Evolutionary conservation across 805 yeast species (phyloP).

Genomic region (Hemisphaericaspora nanyangensis): DNA sequence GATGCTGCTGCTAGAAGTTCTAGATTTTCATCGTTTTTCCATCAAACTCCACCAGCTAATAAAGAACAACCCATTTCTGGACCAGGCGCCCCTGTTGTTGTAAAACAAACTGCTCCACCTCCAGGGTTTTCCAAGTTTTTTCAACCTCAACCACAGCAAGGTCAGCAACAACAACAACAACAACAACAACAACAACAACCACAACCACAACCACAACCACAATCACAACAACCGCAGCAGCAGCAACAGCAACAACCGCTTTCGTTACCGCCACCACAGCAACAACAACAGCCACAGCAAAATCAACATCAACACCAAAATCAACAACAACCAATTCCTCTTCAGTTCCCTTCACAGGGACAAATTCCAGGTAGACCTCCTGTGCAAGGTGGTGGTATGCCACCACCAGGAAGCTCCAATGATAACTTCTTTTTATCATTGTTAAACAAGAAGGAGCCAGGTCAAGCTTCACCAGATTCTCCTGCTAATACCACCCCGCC

Average conservation of each 20-base stretch:
- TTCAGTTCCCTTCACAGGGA: constrained; percentile 9
- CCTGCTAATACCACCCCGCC: neutral
- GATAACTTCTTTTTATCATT: constrained; percentile 48
- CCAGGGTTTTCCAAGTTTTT: constrained; percentile 10
- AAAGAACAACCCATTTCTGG: neutral
- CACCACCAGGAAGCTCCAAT: constrained; percentile 21
- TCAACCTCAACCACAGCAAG: neutral
- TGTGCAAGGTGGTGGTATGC: constrained; percentile 1
- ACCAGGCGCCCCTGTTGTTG: neutral
- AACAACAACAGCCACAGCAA: constrained; percentile 6
- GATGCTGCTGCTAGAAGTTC: constrained; percentile 26
- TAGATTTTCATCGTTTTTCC: constrained; percentile 34
- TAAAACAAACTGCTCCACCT: constrained; percentile 4
- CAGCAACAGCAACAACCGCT: constrained; percentile 3
- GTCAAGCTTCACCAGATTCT: neutral
- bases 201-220: neutral
- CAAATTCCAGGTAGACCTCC: constrained; percentile 4
- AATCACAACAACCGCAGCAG: neutral
- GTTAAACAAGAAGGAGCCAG: constrained; percentile 29
- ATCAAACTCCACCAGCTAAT: constrained; percentile 3
- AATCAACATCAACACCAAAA: constrained; percentile 13
- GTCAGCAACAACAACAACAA: neutral
- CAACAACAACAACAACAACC: neutral
- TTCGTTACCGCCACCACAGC: constrained; percentile 4
- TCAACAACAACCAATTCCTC: constrained; percentile 9